Evolutionary conservation across 768 basidiomycete species (phyloP), one percentile per base, ranked within the genome.

Genomic region (Polyporus arcularius): DNA sequence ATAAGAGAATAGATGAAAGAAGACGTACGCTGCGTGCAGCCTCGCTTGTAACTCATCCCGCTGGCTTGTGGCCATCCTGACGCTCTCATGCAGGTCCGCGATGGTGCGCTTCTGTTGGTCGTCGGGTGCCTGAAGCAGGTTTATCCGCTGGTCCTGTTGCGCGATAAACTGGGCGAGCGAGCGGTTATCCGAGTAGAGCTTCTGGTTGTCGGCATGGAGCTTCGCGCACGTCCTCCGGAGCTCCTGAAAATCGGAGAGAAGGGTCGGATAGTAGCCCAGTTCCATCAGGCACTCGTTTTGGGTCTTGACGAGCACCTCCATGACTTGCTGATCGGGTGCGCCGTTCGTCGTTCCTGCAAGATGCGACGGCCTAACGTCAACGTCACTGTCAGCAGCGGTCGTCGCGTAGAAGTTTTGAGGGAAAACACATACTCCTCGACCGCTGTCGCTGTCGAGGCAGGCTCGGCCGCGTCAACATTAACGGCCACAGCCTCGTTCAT

Each of bases 211-310:
- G 41, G 38, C 38, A 15, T 59, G 40, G 28, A 71, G 55, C 7
- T 63, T 57, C n/a, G 43, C 56, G 55, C 53, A 63, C 70, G 64
- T 61, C 52, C 79, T 74, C 35, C 78, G 60, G 16, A 75, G 60
- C 1, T 64, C 51, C 32, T 71, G 71, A 35, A 84, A 51, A 38
- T 70, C 78, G 48, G 73, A 74, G 4, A 74, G 55, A 59, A 83
- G 74, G 6, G 76, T 73, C 18, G 81, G 77, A 62, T 73, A 74
- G 67, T 82, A 82, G 12, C 81, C 82, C 39, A 69, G 48, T 47
- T 70, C 69, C 7, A 58, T 21, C 28, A 70, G 49, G 57, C 62
- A 64, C n/a, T 51, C 51, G 49, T 70, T 68, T 50, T 65, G 53
- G 10, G 63, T 63, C 26, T 30, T 15, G 12, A 65, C 61, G 12